phyloP scores from a whole-genome alignment of 106 monocot species.

The Ottelia alismoides region DNA sequence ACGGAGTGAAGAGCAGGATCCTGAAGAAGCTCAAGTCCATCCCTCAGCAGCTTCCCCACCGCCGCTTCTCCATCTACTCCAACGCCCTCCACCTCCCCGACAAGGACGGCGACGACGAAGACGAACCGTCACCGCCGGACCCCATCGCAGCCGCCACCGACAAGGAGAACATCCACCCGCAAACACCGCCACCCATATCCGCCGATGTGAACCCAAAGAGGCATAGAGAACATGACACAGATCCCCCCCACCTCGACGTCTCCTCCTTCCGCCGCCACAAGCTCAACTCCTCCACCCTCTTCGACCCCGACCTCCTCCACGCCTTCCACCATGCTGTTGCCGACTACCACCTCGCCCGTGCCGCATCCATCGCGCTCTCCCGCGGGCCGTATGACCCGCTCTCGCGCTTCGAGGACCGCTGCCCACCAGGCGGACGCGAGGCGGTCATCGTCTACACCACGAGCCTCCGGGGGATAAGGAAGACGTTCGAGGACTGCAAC shows the following conservation, averaged over 20 bases:
- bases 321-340: constrained; percentile 21
- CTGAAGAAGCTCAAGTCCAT: constrained; percentile 43
- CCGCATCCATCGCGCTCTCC: no score
- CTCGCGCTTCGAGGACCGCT: constrained; percentile 19
- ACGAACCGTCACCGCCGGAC: no score
- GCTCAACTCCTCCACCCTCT: constrained; percentile 23
- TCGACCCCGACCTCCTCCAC: constrained; percentile 35
- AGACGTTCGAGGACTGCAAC: constrained; percentile 77
- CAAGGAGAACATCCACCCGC: no score
- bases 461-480: constrained; percentile 42
- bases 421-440: constrained; percentile 36
- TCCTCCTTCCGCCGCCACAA: constrained; percentile 15
- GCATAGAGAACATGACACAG: no score
- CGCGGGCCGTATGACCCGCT: background rate
- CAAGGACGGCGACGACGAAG: no score
- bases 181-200: no score
- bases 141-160: no score
- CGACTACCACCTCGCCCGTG: no score
- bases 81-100: background rate
- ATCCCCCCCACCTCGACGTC: no score
- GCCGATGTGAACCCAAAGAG: no score
- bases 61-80: background rate
- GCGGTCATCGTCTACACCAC: constrained; percentile 59
- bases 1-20: constrained; percentile 47
- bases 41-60: background rate